Evolutionary conservation across 108 stramenopile genomes (phyloP).

Genomic region (Pseudonitzschia pungens): DNA sequence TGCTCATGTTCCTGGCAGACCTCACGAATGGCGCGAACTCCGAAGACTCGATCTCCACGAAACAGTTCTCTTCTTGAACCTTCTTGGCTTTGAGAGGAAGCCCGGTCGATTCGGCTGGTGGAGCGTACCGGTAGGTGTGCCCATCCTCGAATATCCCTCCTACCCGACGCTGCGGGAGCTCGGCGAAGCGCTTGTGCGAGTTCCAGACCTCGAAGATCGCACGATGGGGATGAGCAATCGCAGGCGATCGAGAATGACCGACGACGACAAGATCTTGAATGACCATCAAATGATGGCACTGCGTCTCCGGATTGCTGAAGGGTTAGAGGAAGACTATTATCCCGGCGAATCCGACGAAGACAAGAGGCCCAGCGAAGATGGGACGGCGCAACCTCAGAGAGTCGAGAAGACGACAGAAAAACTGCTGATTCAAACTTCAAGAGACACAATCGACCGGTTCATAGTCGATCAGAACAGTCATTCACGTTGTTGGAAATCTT

Average conservation of each 20-base stretch:
- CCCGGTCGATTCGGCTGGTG: slow-evolving; percentile 3
- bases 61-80: slow-evolving; percentile 14
- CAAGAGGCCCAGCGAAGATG: background rate
- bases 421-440: background rate
- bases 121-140: slow-evolving; percentile 13
- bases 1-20: slow-evolving; percentile 11
- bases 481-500: background rate
- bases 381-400: too few species aligned
- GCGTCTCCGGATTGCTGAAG: slow-evolving; percentile 22
- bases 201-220: slow-evolving; percentile 21
- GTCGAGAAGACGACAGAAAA: background rate
- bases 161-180: slow-evolving; percentile 18
- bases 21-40: slow-evolving; percentile 3
- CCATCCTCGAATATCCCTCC: background rate
- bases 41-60: slow-evolving; percentile 10
- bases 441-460: background rate
- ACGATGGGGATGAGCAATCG: slow-evolving; percentile 7
- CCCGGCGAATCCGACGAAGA: background rate
- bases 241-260: background rate
- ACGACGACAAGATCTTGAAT: slow-evolving; percentile 1
- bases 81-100: slow-evolving; percentile 16
- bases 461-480: background rate
- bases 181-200: slow-evolving; percentile 9
- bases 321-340: slow-evolving; percentile 1
- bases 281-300: slow-evolving; percentile 21